Conservation (phyloP, 1,284 basidiomycete genomes). For the Rhodotorula glutinis region DNA sequence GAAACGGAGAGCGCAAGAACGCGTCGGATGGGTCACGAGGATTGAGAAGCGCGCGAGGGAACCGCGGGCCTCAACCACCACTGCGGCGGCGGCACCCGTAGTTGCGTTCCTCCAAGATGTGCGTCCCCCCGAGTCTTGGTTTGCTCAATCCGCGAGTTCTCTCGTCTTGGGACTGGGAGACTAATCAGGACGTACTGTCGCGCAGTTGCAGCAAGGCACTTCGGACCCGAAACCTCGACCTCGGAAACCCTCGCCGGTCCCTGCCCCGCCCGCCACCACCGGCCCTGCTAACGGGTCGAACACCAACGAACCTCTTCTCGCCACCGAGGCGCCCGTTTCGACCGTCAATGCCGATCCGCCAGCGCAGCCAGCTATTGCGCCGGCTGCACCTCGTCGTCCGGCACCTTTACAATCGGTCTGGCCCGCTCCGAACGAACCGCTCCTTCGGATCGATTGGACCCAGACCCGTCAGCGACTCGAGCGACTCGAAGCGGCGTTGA, state of each 20-base stretch:
- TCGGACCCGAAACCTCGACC: background rate
- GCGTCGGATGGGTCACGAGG: conserved; percentile 1
- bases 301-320: no score
- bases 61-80: background rate
- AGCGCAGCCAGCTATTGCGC: background rate
- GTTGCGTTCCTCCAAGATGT: conserved; percentile 2
- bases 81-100: background rate
- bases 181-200: no score
- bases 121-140: no score
- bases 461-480: no score
- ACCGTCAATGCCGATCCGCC: background rate
- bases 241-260: background rate
- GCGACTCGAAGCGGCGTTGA: no score
- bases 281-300: no score
- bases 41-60: background rate
- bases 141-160: no score
- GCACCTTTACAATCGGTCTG: background rate
- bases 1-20: no score
- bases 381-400: background rate
- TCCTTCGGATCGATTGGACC: no score
- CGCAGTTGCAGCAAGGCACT: background rate
- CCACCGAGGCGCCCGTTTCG: no score
- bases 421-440: background rate
- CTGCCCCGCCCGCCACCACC: no score
- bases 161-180: no score